Percentiles rank a stretch among this genome's conserved stretches.
Evolutionary conservation across 2,329 filamentous ascomycete species (phyloP).

Genomic region (Penicillium digitatum): DNA sequence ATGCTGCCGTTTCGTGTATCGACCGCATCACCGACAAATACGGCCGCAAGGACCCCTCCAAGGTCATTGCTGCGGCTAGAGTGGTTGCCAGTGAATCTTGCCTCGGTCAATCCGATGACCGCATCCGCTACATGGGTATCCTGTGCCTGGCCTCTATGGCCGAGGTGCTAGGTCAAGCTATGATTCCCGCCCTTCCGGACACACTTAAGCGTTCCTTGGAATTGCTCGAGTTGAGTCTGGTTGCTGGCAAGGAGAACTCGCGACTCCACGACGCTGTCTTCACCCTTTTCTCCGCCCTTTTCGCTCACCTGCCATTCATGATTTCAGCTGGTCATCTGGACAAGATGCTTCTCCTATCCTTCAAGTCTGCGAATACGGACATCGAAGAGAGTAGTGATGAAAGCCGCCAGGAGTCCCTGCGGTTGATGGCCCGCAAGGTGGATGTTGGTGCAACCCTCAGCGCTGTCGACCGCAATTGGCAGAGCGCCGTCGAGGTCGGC

Average conservation of each 20-base stretch:
- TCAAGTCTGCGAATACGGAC: slow-evolving; percentile 62
- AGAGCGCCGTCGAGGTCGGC: slow-evolving; percentile 58
- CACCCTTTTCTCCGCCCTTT: slow-evolving; percentile 71
- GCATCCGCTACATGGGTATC: slow-evolving; percentile 76
- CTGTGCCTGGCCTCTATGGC: slow-evolving; percentile 85
- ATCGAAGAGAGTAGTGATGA: slow-evolving; percentile 61
- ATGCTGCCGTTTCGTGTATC: slow-evolving; percentile 81
- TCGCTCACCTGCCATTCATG: slow-evolving; percentile 86
- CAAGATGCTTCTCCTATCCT: slow-evolving; percentile 67
- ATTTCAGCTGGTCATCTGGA: slow-evolving; percentile 71
- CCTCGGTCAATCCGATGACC: slow-evolving; percentile 67
- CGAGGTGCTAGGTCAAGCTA: slow-evolving; percentile 79
- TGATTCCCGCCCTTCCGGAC: slow-evolving; percentile 75
- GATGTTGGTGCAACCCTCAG: slow-evolving; percentile 72
- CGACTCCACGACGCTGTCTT: slow-evolving; percentile 79
- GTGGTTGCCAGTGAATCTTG: slow-evolving; percentile 73
- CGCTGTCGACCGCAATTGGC: slow-evolving; percentile 70
- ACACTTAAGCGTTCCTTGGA: slow-evolving; percentile 68
- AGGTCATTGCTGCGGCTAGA: slow-evolving; percentile 69
- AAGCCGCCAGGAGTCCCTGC: slow-evolving; percentile 64
- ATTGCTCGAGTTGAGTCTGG: slow-evolving; percentile 65
- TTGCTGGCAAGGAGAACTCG: slow-evolving; percentile 50
- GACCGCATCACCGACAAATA: slow-evolving; percentile 94
- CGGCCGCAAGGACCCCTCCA: slow-evolving; percentile 81
- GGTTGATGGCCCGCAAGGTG: slow-evolving; percentile 70